Base-by-base conservation (phyloP, 1,284 basidiomycete species). In the Pulchroboletus neoregius region DNA sequence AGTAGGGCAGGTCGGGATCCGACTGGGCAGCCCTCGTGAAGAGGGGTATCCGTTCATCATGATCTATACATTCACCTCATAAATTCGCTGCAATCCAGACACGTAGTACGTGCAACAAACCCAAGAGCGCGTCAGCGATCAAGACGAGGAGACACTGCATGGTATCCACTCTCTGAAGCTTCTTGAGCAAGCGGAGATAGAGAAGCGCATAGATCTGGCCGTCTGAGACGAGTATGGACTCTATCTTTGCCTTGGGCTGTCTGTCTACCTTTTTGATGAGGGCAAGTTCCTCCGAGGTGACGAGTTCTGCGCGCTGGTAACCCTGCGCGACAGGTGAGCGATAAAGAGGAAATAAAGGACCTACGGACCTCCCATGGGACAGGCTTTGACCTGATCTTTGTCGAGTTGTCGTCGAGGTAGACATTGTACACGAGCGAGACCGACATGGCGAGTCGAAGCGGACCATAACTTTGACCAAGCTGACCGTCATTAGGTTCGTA, bases 111-210 rank as follows among this genome's bases (percentile, higher is more conserved):
- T 15, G 26, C 20, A 16, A 67, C 73, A 43, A 53, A 88, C 91
- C 91, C 53, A 80, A 67, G 33, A 99, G 78, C 58, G 95, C 91
- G 69, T 98, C 94, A 26, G 85, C 87, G 56, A 97, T 89, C 54
- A 94, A 78, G 35, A 95, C 90, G 20, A 99, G 79, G 44, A 97
- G 87, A 60, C 82, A 92, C 67, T 96, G 94, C 69, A 97, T 88
- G 5, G 94, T 95, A 67, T 99, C 95, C 39, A 91, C 84, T 56
- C 94, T 74, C 68, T 89, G 87, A 22, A 97, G 79, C 69, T 96
- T 97, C 75, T 92, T 90, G 62, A 99, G 80, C 18, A 99, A 78
- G 51, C 85, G 82, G 36, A 97, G 83, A 68, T 94, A 98, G 27
- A 99, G 76, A n/a, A 81, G 74, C 10, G 91, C 90, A 65, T 96